Evolutionary conservation across 257 asterid species (phyloP).

Genomic region (Ballota nigra): DNA sequence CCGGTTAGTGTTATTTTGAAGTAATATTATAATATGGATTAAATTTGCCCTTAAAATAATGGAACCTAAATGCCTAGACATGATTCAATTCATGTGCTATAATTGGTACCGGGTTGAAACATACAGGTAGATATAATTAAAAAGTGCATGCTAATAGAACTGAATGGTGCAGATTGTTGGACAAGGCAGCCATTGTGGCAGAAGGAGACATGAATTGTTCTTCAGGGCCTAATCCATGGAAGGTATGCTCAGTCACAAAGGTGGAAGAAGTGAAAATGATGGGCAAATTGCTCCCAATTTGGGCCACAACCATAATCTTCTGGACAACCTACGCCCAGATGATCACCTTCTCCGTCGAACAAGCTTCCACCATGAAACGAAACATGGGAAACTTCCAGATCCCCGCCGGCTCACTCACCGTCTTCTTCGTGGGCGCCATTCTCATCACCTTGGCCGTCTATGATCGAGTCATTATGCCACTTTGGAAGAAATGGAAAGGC

Average conservation of each 20-base stretch:
- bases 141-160: neutral
- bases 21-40: too few relatives aligned
- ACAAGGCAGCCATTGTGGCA: slow-evolving; percentile 78
- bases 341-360: slow-evolving; percentile 91
- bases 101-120: too few relatives aligned
- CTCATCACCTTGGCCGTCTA: slow-evolving; percentile 60
- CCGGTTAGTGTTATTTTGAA: slow-evolving; percentile 23
- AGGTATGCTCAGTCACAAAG: slow-evolving; percentile 68
- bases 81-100: too few relatives aligned
- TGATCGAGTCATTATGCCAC: slow-evolving; percentile 77
- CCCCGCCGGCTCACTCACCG: slow-evolving; percentile 92
- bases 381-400: slow-evolving; percentile 56
- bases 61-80: too few relatives aligned
- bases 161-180: slow-evolving; percentile 72
- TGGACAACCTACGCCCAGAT: slow-evolving; percentile 97
- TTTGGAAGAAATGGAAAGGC: slow-evolving; percentile 79
- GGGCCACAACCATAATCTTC: slow-evolving; percentile 94
- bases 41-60: too few relatives aligned
- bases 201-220: slow-evolving; percentile 49
- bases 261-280: slow-evolving; percentile 97
- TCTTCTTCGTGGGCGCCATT: slow-evolving; percentile 80
- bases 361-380: slow-evolving; percentile 86
- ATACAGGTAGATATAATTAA: too few relatives aligned
- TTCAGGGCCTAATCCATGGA: slow-evolving; percentile 77
- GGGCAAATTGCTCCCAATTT: slow-evolving; percentile 69